Conservation (phyloP, 352 stramenopile species). For the Pythium vanterpoolii region DNA sequence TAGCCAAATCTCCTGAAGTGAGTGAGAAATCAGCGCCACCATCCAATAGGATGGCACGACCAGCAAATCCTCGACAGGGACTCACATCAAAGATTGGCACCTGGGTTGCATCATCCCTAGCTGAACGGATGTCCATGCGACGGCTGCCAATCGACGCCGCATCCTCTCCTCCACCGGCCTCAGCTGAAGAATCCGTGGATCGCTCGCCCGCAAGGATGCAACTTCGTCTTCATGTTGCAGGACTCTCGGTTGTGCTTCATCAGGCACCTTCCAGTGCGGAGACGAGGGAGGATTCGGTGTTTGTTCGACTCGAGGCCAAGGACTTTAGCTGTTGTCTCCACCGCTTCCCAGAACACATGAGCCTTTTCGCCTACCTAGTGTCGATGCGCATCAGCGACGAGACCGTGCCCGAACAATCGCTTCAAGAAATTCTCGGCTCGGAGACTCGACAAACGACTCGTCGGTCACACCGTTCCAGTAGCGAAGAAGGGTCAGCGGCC, state of each 20-base stretch:
- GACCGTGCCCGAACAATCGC: conserved; percentile 49
- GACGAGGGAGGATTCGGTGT: conserved; percentile 24
- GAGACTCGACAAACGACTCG: conserved; percentile 3
- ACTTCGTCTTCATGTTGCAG: conserved; percentile 68
- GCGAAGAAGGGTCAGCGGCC: conserved; percentile 6
- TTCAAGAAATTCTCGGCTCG: conserved; percentile 42
- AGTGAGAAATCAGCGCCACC: background rate
- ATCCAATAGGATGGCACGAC: background rate
- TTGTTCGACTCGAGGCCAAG: conserved; percentile 62
- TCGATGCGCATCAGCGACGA: conserved; percentile 74
- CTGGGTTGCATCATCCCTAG: conserved; percentile 25
- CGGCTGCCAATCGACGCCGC: conserved; percentile 1
- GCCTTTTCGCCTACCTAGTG: conserved; percentile 67
- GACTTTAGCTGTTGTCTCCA: conserved; percentile 75
- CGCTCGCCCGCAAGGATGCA: conserved; percentile 46
- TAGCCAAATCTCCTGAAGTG: conserved; percentile 9
- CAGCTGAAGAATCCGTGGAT: background rate
- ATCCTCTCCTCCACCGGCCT: conserved; percentile 12
- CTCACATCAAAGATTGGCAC: conserved; percentile 27
- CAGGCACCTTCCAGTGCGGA: conserved; percentile 27
- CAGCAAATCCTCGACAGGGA: background rate
- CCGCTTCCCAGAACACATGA: conserved; percentile 60
- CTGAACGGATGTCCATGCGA: conserved; percentile 15
- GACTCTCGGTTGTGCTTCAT: conserved; percentile 66
- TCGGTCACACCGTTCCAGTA: background rate